Evolutionary conservation across 1,139 yeast species (phyloP), one percentile per base, ranked within the genome.

Genomic region (Saccharomyces uvarum): DNA sequence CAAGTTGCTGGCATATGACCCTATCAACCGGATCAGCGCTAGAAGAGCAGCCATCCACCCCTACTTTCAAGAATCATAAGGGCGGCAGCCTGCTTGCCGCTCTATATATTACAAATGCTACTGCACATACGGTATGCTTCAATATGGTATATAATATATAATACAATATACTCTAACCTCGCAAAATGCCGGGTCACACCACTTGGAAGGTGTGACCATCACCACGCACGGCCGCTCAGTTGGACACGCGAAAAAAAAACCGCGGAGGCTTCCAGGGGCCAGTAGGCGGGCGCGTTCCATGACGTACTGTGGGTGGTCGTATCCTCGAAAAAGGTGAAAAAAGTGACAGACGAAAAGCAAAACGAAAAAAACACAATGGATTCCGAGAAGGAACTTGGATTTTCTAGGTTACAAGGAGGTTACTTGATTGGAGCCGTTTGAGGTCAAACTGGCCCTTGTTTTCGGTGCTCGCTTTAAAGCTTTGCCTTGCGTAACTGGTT

Each of bases 1-100:
- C 66, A 84, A 83, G 60, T 77, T 93, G 75, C 78, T 95, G 61
- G 84, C 87, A 7, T 93, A 89, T 71, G 99, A 93, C 70, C 99
- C 99, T 24, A 91, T 96, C 56, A 83, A 86, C 61, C 80, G 99
- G 70, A 88, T 93, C 64, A 86, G 96, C 67, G 99, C 99, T 51
- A 91, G 91, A 74, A 79, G 97, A 59, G 97, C 98, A 2, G 78
- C 91, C 60, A 72, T 80, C 59, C 99, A 93, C 72, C 95, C 97
- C 11, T 93, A 93, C 72, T 95, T 93, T 75, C 82, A 80, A 61
- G 89, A 83, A 57, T 83, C 38, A 19, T 26, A 27, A 50, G 42
- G 21, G 27, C 28, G 14, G 14, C 33, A 32, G 19, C 19, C 21
- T 27, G 16, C 16, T n/a, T 48, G 26, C 27, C 29, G 46, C 42